Percentiles rank a stretch among this genome's conserved stretches.
Evolutionary conservation across 192 early-diverging fungal genomes (phyloP).

Genomic region (Podila epigama): DNA sequence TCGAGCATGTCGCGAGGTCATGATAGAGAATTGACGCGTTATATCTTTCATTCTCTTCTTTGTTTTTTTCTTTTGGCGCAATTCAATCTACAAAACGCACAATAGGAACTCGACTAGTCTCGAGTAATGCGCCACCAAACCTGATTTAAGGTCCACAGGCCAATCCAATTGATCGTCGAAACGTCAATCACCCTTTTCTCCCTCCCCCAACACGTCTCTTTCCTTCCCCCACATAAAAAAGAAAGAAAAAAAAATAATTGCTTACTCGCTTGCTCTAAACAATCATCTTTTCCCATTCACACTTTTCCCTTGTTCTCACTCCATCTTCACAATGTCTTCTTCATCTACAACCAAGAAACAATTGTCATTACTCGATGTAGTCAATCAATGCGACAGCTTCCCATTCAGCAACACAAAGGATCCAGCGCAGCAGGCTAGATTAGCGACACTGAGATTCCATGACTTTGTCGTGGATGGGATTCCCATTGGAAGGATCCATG

Average conservation of each 20-base stretch:
- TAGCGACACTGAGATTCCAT: slow-evolving; percentile 11
- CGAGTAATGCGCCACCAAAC: no score
- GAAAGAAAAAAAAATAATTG: no score
- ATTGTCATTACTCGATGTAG: slow-evolving; percentile 45
- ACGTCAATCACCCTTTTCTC: no score
- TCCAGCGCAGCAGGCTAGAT: slow-evolving; percentile 1
- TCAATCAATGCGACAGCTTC: slow-evolving; percentile 58
- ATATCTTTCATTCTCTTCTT: background rate
- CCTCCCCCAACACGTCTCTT: no score
- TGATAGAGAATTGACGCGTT: background rate
- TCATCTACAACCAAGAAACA: background rate
- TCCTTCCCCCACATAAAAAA: no score
- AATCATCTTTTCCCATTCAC: no score
- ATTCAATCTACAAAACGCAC: no score
- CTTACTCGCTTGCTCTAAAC: no score
- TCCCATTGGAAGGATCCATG: slow-evolving; percentile 53
- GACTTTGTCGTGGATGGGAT: slow-evolving; percentile 45
- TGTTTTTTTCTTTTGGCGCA: background rate
- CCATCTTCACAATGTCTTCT: background rate
- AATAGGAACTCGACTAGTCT: slow-evolving; percentile 36
- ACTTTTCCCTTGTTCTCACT: background rate
- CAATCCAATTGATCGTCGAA: no score
- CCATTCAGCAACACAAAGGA: slow-evolving; percentile 43
- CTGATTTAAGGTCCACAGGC: no score
- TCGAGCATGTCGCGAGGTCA: no score